Evolutionary conservation across 208 protist species (phyloP).

Genomic region (Acanthamoeba lenticulata): DNA sequence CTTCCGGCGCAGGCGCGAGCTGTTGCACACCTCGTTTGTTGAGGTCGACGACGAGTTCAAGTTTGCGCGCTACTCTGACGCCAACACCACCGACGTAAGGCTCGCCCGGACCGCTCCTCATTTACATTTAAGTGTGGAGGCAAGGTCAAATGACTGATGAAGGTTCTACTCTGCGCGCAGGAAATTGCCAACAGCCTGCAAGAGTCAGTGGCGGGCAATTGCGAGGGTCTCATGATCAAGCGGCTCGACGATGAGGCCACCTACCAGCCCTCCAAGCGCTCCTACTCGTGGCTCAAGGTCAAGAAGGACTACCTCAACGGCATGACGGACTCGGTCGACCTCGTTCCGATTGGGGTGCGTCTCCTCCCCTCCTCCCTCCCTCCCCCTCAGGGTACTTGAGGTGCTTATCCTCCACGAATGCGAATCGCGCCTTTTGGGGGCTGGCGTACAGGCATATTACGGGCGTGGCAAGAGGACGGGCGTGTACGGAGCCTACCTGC

Average conservation of each 20-base stretch:
- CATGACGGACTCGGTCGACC: conserved; percentile 97
- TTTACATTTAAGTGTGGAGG: too few species aligned
- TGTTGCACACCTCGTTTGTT: conserved; percentile 90
- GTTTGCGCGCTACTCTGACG: conserved; percentile 91
- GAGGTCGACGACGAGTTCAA: conserved; percentile 85
- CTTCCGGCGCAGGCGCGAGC: conserved; percentile 89
- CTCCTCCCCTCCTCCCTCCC: too few species aligned
- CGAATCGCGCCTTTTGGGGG: too few species aligned
- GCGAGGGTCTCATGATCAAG: conserved; percentile 99
- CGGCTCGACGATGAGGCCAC: conserved; percentile 93
- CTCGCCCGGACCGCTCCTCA: too few species aligned
- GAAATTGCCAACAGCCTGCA: conserved; percentile 95
- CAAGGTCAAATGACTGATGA: too few species aligned
- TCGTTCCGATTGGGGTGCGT: conserved; percentile 98
- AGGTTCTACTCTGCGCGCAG: neutral
- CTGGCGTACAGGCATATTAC: conserved; percentile 41
- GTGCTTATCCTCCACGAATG: too few species aligned
- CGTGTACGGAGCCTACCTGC: conserved; percentile 95
- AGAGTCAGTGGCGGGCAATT: conserved; percentile 85
- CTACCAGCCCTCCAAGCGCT: conserved; percentile 97
- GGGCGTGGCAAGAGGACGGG: conserved; percentile 99
- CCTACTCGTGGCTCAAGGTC: conserved; percentile 97
- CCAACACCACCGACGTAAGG: conserved; percentile 91
- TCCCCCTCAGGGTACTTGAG: too few species aligned
- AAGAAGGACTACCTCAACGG: conserved; percentile 99